Conservation (phyloP, 768 basidiomycete species). For the Lentinula guzmanii region DNA sequence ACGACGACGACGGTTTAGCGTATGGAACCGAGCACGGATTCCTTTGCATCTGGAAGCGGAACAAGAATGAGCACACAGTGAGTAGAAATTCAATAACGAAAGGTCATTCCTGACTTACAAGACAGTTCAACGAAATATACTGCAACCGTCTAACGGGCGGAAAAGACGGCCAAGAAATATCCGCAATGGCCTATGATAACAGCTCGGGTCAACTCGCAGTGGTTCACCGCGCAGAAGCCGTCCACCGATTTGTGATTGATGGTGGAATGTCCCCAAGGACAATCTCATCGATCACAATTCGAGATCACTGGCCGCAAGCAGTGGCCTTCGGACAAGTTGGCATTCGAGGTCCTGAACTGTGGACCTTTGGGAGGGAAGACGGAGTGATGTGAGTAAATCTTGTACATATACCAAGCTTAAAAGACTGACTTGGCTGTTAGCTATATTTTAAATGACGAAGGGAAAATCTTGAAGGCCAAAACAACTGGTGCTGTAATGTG, state of each 20-base stretch:
- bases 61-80: not conserved
- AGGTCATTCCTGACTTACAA: not conserved
- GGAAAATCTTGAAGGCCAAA: not conserved
- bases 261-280: not conserved
- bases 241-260: constrained; percentile 1
- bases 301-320: not conserved
- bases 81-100: not conserved
- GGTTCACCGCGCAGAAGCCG: not conserved
- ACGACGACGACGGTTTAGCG: not conserved
- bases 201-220: not conserved
- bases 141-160: not conserved
- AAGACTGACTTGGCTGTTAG: not conserved
- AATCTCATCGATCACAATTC: not conserved
- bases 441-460: not conserved
- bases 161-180: not conserved
- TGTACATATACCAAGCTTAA: too few species aligned
- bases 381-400: too few species aligned
- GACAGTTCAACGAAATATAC: not conserved
- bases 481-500: not conserved
- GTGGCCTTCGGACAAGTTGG: not conserved
- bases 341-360: not conserved
- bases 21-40: not conserved
- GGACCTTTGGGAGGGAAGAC: not conserved
- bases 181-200: not conserved
- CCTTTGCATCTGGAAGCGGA: not conserved